phyloP scores from a whole-genome alignment of 768 basidiomycete genomes.

The Boletus rufocinnamomeus region DNA sequence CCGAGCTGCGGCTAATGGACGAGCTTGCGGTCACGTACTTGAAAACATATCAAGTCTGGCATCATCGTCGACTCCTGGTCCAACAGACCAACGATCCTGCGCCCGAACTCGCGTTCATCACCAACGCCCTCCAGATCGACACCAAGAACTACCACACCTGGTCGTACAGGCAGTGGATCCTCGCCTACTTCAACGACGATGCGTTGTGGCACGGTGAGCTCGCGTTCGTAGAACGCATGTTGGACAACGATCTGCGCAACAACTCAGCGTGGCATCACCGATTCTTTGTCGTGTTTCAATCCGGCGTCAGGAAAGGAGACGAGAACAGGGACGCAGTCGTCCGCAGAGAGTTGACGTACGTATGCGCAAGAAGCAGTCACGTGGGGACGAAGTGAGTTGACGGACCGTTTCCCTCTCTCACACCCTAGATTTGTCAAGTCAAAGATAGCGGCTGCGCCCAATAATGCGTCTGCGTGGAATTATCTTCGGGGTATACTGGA shows the following conservation, averaged over 20 bases:
- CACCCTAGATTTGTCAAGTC: slow-evolving; percentile 73
- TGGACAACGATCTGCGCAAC: slow-evolving; percentile 81
- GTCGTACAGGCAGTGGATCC: slow-evolving; percentile 95
- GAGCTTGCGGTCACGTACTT: slow-evolving; percentile 79
- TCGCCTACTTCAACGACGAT: slow-evolving; percentile 78
- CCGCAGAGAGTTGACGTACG: slow-evolving; percentile 76
- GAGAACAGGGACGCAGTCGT: slow-evolving; percentile 60
- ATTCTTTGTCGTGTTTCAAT: slow-evolving; percentile 82
- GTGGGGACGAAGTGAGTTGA: background rate
- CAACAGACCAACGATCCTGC: slow-evolving; percentile 50
- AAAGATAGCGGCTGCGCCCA: slow-evolving; percentile 83
- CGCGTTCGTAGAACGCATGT: slow-evolving; percentile 69
- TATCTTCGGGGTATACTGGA: slow-evolving; percentile 88
- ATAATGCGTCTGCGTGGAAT: slow-evolving; percentile 96
- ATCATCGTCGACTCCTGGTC: slow-evolving; percentile 79
- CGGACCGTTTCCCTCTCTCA: background rate
- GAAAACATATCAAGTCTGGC: slow-evolving; percentile 99
- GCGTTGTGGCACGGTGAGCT: slow-evolving; percentile 75
- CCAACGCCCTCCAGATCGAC: slow-evolving; percentile 69
- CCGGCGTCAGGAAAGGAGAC: slow-evolving; percentile 61
- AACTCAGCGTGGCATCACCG: slow-evolving; percentile 98
- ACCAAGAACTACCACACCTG: slow-evolving; percentile 99
- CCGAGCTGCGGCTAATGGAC: slow-evolving; percentile 85
- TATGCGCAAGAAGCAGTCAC: slow-evolving; percentile 11
- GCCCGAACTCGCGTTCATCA: slow-evolving; percentile 81